phyloP scores from a whole-genome alignment of 495 filamentous ascomycete species.

The Aspergillus cavernicola region DNA sequence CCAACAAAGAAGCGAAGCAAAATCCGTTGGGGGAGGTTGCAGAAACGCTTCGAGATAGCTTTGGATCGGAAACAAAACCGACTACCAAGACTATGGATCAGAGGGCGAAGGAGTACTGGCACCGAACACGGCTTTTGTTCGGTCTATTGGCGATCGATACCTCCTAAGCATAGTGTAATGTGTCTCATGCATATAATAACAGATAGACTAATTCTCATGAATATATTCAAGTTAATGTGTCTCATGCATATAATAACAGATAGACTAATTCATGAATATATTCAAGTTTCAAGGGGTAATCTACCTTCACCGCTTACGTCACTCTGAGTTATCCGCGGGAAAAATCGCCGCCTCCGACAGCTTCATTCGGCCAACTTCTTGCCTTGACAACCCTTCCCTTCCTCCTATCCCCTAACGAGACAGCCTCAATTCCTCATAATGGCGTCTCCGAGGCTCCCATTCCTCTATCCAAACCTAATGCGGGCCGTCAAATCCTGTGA shows the following conservation, averaged over 20 bases:
- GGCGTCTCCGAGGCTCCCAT: slow-evolving; percentile 64
- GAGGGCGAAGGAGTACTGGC: slow-evolving; percentile 70
- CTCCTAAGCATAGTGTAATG: not conserved
- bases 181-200: slow-evolving; percentile 4
- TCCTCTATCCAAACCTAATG: slow-evolving; percentile 71
- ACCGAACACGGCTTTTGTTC: slow-evolving; percentile 73
- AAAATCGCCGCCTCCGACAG: too few relatives aligned
- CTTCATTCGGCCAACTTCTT: not conserved
- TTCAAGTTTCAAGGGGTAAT: slow-evolving; percentile 31
- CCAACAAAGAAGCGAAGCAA: slow-evolving; percentile 20
- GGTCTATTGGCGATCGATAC: slow-evolving; percentile 42
- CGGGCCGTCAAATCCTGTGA: slow-evolving; percentile 38
- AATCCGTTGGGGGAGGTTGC: slow-evolving; percentile 43
- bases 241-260: slow-evolving; percentile 1
- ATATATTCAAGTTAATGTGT: not conserved
- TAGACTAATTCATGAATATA: not conserved
- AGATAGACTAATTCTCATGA: not conserved
- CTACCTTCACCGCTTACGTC: slow-evolving; percentile 30
- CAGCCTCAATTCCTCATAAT: slow-evolving; percentile 36
- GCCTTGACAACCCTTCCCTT: slow-evolving; percentile 18
- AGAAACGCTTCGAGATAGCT: slow-evolving; percentile 42
- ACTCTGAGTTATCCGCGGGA: slow-evolving; percentile 36
- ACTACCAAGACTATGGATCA: slow-evolving; percentile 50
- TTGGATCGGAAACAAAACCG: slow-evolving; percentile 37
- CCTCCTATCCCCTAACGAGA: not conserved